Evolutionary conservation across 2,329 filamentous ascomycete genomes (phyloP), one percentile per base, ranked within the genome.

Genomic region (Didymella pomorum): DNA sequence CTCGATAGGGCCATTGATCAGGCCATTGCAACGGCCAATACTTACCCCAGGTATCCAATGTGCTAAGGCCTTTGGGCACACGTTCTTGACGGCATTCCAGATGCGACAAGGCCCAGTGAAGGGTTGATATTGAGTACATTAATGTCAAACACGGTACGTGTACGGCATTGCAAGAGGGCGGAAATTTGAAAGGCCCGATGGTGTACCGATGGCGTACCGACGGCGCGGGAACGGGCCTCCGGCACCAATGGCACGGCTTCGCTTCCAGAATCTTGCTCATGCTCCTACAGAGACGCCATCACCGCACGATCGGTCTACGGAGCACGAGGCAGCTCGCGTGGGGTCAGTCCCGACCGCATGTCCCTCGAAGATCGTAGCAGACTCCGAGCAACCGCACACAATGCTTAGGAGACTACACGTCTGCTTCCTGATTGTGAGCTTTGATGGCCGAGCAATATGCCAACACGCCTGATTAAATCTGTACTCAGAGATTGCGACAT

Each of bases 141-240:
- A 43, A 43, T 26, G 5, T 26, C 25, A 42, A 20, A 42, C n/a
- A 28, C 26, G 28, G 28, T 21, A 31, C 37, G 14, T 8, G 12
- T 51, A 18, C 20, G 3, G 35, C 9, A 31, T 31, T 14, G 26
- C 18, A n/a, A 11, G 18, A 14, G n/a, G 11, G 9, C 49, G 48
- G 48, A 52, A 14, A 44, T 43, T 52, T 52, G 28, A 12, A 16
- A 50, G 20, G 23, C 39, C 28, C 14, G 14, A 44, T 16, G 39
- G 16, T 35, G 16, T 26, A 44, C 49, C 39, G 39, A 23, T 44
- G 49, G 49, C 49, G 39, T 52, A 26, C 39, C 39, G 49, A 44
- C 25, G 28, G 28, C 20, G 28, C 39, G 28, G 49, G 41, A 26
- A 25, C 49, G 39, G 20, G 7, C 20, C 16, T 11, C 28, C n/a